These are phyloP conservation scores for Flagelloscypha sp. DNA, from an alignment of 768 basidiomycete genomes.

Conservation along the genomic window DNA sequence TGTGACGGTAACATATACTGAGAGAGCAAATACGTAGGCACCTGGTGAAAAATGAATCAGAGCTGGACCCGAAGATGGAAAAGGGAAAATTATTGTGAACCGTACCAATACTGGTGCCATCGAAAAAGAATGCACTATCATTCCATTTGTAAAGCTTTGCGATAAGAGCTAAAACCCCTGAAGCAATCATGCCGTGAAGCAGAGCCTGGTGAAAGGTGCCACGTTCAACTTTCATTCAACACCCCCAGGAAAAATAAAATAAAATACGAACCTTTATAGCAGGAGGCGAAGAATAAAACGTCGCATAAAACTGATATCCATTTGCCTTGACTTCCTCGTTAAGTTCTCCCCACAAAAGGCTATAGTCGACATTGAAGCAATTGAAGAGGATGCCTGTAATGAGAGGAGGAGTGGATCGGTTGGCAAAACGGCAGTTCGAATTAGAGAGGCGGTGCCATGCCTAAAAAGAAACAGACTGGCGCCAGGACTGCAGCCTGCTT, in stretches of 20 bases:
- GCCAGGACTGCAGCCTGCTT: slow-evolving; percentile 81
- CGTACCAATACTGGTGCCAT: slow-evolving; percentile 81
- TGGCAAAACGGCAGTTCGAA: slow-evolving; percentile 9
- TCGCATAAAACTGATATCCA: slow-evolving; percentile 84
- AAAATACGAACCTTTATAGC: slow-evolving; percentile 75
- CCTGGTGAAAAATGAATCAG: slow-evolving; percentile 31
- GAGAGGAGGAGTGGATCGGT: slow-evolving; percentile 2
- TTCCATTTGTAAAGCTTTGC: slow-evolving; percentile 82
- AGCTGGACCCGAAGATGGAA: slow-evolving; percentile 4
- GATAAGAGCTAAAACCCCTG: slow-evolving; percentile 67
- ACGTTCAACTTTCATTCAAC: background rate
- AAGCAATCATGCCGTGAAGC: slow-evolving; percentile 75
- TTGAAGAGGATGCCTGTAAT: slow-evolving; percentile 68
- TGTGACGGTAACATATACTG: slow-evolving; percentile 78
- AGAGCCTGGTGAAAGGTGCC: slow-evolving; percentile 64
- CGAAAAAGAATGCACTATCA: slow-evolving; percentile 92
- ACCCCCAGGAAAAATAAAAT: slow-evolving; percentile 1
- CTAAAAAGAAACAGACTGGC: slow-evolving; percentile 85
- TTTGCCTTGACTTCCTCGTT: slow-evolving; percentile 61
- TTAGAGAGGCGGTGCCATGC: slow-evolving; percentile 31
- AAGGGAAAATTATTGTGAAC: slow-evolving; percentile 3
- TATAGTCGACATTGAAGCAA: slow-evolving; percentile 82
- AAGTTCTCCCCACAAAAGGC: slow-evolving; percentile 63
- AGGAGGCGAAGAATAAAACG: slow-evolving; percentile 87
- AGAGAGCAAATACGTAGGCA: slow-evolving; percentile 64